Evolutionary conservation across 805 yeast genomes (phyloP).

Genomic region (Tetrapisispora fleetii): DNA sequence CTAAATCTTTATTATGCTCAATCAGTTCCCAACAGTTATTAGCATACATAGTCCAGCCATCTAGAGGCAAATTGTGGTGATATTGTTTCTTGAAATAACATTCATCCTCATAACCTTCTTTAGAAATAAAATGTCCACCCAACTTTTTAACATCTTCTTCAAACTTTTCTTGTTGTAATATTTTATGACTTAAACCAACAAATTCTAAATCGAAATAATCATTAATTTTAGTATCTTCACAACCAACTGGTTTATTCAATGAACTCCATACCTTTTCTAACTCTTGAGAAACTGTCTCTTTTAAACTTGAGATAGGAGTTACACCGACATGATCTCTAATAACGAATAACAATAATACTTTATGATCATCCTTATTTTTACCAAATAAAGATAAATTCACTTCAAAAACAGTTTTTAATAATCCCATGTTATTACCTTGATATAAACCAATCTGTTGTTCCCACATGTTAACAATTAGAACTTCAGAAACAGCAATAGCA

Average conservation of each 20-base stretch:
- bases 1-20: constrained; percentile 85
- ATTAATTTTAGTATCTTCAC: constrained; percentile 38
- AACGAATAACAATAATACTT: constrained; percentile 71
- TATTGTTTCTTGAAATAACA: constrained; percentile 54
- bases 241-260: constrained; percentile 61
- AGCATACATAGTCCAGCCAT: constrained; percentile 93
- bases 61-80: constrained; percentile 71
- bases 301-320: constrained; percentile 68
- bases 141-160: constrained; percentile 46
- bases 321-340: constrained; percentile 86
- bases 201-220: constrained; percentile 85
- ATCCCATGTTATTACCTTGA: constrained; percentile 96
- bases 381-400: constrained; percentile 85
- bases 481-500: constrained; percentile 86
- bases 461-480: constrained; percentile 88
- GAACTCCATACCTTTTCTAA: constrained; percentile 69
- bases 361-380: constrained; percentile 41
- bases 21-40: constrained; percentile 91
- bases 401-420: constrained; percentile 90
- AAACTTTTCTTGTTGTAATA: constrained; percentile 69
- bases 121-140: constrained; percentile 49
- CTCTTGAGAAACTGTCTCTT: constrained; percentile 60
- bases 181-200: constrained; percentile 74
- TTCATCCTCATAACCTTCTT: constrained; percentile 8
- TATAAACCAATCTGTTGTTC: constrained; percentile 94